phyloP scores from a whole-genome alignment of 2,329 filamentous ascomycete genomes.

The Colletotrichum trifolii region DNA sequence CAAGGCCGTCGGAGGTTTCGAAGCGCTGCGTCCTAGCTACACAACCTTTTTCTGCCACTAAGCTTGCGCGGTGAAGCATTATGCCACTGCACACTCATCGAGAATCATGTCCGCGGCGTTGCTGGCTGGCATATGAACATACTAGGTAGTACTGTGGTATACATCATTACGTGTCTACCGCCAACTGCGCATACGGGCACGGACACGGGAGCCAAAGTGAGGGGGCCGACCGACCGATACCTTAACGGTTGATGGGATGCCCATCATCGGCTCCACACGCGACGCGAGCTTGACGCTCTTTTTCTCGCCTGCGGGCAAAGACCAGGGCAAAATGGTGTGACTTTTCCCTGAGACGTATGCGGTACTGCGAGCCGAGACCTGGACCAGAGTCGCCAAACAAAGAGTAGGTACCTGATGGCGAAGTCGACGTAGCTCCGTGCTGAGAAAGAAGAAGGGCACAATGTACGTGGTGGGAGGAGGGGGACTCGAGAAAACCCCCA shows the following conservation, averaged over 20 bases:
- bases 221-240: neutral
- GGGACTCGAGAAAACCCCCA: conserved; percentile 20
- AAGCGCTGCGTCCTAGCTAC: too few species aligned
- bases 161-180: neutral
- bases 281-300: neutral
- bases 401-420: conserved; percentile 11
- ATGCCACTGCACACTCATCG: too few species aligned
- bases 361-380: conserved; percentile 17
- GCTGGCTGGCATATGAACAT: neutral
- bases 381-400: conserved; percentile 12
- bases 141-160: neutral
- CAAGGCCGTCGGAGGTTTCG: too few species aligned
- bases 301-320: conserved; percentile 12
- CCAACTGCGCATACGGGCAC: neutral
- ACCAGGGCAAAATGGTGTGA: conserved; percentile 26
- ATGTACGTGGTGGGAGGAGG: conserved; percentile 9
- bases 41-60: too few species aligned
- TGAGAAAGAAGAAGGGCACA: conserved; percentile 10
- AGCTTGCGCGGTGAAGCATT: too few species aligned
- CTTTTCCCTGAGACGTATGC: conserved; percentile 24
- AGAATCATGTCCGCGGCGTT: too few species aligned
- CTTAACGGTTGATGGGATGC: conserved; percentile 19
- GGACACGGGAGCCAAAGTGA: conserved; percentile 11
- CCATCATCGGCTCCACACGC: conserved; percentile 12
- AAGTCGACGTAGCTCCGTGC: conserved; percentile 12